Percentiles rank a stretch among this genome's conserved stretches.
These are phyloP conservation scores for Pythium apleroticum DNA, from an alignment of 352 stramenopile genomes.

Conservation along the genomic window DNA sequence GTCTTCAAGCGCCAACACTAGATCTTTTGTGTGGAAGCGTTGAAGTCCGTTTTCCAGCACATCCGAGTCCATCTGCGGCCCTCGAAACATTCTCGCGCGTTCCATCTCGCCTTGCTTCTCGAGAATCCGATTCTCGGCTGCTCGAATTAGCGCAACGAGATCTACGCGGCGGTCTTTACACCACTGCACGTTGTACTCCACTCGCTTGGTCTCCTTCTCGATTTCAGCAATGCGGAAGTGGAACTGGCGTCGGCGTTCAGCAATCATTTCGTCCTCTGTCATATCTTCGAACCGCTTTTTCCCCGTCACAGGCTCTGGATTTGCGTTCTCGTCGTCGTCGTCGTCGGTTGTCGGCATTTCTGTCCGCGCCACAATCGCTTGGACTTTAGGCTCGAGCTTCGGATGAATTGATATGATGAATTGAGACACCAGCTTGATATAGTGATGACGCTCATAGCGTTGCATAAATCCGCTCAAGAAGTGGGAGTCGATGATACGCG, in stretches of 20 bases:
- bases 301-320: neutral
- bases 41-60: slow-evolving; percentile 71
- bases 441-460: slow-evolving; percentile 68
- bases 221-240: slow-evolving; percentile 75
- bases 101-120: slow-evolving; percentile 83
- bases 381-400: slow-evolving; percentile 46
- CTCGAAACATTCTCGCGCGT: slow-evolving; percentile 62
- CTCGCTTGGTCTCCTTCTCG: slow-evolving; percentile 46
- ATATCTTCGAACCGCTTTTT: slow-evolving; percentile 51
- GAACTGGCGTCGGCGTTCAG: slow-evolving; percentile 66
- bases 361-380: slow-evolving; percentile 40
- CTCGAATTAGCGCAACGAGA: slow-evolving; percentile 68
- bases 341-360: neutral
- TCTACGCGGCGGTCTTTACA: slow-evolving; percentile 66
- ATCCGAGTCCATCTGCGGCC: slow-evolving; percentile 78
- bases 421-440: slow-evolving; percentile 62
- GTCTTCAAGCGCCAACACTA: slow-evolving; percentile 72
- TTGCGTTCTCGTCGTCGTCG: slow-evolving; percentile 14
- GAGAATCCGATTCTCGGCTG: slow-evolving; percentile 60
- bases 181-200: slow-evolving; percentile 80
- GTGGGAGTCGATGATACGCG: slow-evolving; percentile 64
- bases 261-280: slow-evolving; percentile 45
- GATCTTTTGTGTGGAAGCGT: slow-evolving; percentile 74
- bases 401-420: slow-evolving; percentile 65
- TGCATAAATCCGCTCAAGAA: slow-evolving; percentile 86